Conservation (phyloP, 2,329 filamentous ascomycete genomes). For the Penicillium sclerotigenum region DNA sequence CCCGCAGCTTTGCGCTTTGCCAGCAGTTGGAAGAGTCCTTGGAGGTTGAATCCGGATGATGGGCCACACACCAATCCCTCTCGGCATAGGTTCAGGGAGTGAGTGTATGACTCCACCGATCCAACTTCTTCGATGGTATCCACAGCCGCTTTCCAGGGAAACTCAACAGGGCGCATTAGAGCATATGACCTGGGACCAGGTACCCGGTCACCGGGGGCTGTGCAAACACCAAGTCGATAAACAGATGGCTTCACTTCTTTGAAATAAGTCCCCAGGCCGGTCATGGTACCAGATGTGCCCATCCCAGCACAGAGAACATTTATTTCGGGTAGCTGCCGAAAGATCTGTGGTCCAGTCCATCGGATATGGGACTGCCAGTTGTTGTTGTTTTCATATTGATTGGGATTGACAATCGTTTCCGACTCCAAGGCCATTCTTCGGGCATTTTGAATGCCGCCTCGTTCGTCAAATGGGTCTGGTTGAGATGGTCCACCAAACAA, state of each 20-base stretch:
- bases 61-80: slow-evolving; percentile 60
- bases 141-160: slow-evolving; percentile 57
- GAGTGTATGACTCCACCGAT: slow-evolving; percentile 52
- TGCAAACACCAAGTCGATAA: slow-evolving; percentile 50
- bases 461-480: slow-evolving; percentile 53
- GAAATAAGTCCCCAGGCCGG: slow-evolving; percentile 52
- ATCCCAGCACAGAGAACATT: slow-evolving; percentile 56
- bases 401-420: slow-evolving; percentile 50
- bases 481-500: slow-evolving; percentile 60
- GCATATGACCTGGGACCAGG: slow-evolving; percentile 57
- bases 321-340: slow-evolving; percentile 55
- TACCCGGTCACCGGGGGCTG: slow-evolving; percentile 55
- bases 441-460: slow-evolving; percentile 54
- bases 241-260: slow-evolving; percentile 46
- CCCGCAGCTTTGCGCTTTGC: slow-evolving; percentile 49
- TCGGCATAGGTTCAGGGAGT: slow-evolving; percentile 55
- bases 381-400: slow-evolving; percentile 56
- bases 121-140: slow-evolving; percentile 57
- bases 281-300: slow-evolving; percentile 56
- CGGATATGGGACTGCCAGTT: slow-evolving; percentile 49
- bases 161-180: slow-evolving; percentile 51
- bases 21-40: slow-evolving; percentile 52
- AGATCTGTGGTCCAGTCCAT: slow-evolving; percentile 60
- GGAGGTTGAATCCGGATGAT: slow-evolving; percentile 58
- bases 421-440: slow-evolving; percentile 43